phyloP scores from a whole-genome alignment of 768 basidiomycete species.

The Pleurotus platypus region DNA sequence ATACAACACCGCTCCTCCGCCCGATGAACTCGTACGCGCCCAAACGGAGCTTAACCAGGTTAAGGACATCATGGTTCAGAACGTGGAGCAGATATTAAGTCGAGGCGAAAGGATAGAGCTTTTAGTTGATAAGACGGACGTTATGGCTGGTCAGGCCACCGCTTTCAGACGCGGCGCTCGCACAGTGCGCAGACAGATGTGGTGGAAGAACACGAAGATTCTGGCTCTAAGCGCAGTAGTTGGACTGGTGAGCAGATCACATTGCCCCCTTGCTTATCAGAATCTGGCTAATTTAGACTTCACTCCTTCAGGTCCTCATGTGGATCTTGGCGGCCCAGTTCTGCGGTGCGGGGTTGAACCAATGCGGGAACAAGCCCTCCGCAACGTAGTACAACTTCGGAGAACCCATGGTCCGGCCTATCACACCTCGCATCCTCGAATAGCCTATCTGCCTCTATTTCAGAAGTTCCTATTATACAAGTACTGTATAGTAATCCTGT shows the following conservation, averaged over 20 bases:
- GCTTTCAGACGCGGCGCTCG: slow-evolving; percentile 90
- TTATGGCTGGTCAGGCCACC: slow-evolving; percentile 89
- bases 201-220: slow-evolving; percentile 82
- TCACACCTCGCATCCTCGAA: neutral
- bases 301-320: slow-evolving; percentile 53
- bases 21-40: slow-evolving; percentile 86
- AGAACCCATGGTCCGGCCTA: slow-evolving; percentile 6
- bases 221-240: slow-evolving; percentile 67
- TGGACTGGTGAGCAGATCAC: slow-evolving; percentile 48
- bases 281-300: slow-evolving; percentile 7
- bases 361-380: slow-evolving; percentile 39
- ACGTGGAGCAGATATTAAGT: slow-evolving; percentile 93
- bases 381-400: neutral
- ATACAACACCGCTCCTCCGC: slow-evolving; percentile 85
- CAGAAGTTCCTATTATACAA: too few relatives aligned
- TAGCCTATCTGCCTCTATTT: neutral
- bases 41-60: slow-evolving; percentile 87
- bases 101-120: slow-evolving; percentile 95
- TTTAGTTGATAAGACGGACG: slow-evolving; percentile 95
- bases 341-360: slow-evolving; percentile 79
- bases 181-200: slow-evolving; percentile 80
- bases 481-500: too few relatives aligned
- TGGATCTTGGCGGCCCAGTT: slow-evolving; percentile 87
- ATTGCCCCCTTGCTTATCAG: neutral
- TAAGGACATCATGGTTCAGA: slow-evolving; percentile 98